Conservation (phyloP, 75 land plant species). For the Selaginella moellendorffii region DNA sequence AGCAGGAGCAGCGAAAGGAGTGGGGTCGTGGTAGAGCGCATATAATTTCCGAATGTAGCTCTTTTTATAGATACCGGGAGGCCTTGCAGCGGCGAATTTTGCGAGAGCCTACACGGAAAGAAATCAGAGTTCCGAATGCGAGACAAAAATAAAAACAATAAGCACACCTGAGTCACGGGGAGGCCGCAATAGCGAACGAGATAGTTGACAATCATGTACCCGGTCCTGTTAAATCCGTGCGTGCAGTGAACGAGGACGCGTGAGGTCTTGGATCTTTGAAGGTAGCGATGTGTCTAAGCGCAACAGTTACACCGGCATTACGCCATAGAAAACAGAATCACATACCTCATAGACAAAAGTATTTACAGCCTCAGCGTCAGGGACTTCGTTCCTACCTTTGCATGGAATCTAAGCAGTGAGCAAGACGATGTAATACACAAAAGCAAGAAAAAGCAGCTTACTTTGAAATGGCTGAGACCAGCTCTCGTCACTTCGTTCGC, state of each 20-base stretch:
- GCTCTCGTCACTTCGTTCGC: conserved; percentile 44
- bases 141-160: not conserved
- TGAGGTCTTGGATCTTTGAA: conserved; percentile 27
- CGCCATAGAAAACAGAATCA: not conserved
- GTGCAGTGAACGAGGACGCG: conserved; percentile 90
- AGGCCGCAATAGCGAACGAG: conserved; percentile 32
- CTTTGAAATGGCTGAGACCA: conserved; percentile 49
- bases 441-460: conserved; percentile 34
- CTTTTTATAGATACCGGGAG: conserved; percentile 91
- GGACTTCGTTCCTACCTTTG: conserved; percentile 84
- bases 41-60: conserved; percentile 78
- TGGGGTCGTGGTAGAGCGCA: conserved; percentile 79
- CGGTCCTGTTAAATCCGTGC: conserved; percentile 95
- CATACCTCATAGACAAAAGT: conserved; percentile 70
- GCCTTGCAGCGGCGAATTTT: conserved; percentile 67
- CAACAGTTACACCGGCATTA: not conserved
- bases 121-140: not conserved
- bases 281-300: not conserved
- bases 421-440: not conserved
- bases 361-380: conserved; percentile 81
- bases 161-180: conserved; percentile 49
- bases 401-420: conserved; percentile 52
- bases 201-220: conserved; percentile 84
- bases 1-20: conserved; percentile 41
- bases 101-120: conserved; percentile 41